phyloP scores from a whole-genome alignment of 1,284 basidiomycete species.

The Cutaneotrichosporon cyanovorans region DNA sequence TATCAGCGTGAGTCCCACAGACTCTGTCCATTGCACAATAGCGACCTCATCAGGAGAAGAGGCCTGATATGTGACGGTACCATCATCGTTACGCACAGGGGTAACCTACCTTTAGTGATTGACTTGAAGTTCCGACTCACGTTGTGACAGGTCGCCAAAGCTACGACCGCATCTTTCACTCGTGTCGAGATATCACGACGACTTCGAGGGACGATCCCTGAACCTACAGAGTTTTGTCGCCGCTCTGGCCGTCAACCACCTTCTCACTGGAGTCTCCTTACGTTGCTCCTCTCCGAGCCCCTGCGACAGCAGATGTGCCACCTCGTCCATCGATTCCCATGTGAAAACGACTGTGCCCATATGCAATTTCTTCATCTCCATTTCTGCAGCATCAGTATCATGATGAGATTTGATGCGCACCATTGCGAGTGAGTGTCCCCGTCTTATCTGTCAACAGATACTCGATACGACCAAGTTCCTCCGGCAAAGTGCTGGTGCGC shows the following conservation, averaged over 20 bases:
- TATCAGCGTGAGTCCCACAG: slow-evolving; percentile 79
- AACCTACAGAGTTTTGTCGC: slow-evolving; percentile 31
- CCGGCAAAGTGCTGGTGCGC: slow-evolving; percentile 89
- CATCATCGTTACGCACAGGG: slow-evolving; percentile 88
- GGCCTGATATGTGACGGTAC: slow-evolving; percentile 90
- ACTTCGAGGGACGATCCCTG: slow-evolving; percentile 58
- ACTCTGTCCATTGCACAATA: slow-evolving; percentile 96
- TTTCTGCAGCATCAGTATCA: slow-evolving; percentile 54
- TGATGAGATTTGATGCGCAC: slow-evolving; percentile 44
- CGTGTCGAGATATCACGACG: slow-evolving; percentile 90
- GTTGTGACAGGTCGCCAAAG: slow-evolving; percentile 93
- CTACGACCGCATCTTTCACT: slow-evolving; percentile 88
- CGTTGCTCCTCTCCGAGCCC: slow-evolving; percentile 58
- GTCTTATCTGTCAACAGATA: slow-evolving; percentile 97
- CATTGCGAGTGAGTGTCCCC: slow-evolving; percentile 94
- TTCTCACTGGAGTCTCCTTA: background rate
- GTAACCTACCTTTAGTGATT: slow-evolving; percentile 60
- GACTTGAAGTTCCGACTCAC: slow-evolving; percentile 49
- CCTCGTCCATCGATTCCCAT: slow-evolving; percentile 96
- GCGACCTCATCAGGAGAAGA: slow-evolving; percentile 98
- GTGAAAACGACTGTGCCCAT: slow-evolving; percentile 98
- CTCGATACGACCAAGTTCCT: slow-evolving; percentile 92
- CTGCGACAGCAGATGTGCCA: slow-evolving; percentile 73
- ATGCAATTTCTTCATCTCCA: slow-evolving; percentile 98
- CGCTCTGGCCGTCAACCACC: slow-evolving; percentile 11